Percentiles rank a stretch among this genome's conserved stretches.
Conservation (phyloP, 495 filamentous ascomycete species). For the Annulohypoxylon bovei region DNA sequence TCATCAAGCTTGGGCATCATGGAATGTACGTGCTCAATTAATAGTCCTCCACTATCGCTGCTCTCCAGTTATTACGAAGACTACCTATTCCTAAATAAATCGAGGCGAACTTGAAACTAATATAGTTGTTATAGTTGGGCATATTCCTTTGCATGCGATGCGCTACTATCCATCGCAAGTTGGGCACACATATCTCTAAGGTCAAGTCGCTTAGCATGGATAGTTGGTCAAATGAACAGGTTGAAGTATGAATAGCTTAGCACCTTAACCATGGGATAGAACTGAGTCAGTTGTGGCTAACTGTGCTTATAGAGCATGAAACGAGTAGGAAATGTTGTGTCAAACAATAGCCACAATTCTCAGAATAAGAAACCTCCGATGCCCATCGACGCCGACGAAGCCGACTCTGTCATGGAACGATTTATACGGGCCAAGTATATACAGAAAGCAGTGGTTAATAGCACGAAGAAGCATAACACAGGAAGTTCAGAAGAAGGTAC, state of each 20-base stretch:
- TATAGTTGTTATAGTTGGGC: conserved; percentile 71
- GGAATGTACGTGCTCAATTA: conserved; percentile 77
- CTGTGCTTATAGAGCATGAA: conserved; percentile 78
- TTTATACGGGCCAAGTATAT: conserved; percentile 96
- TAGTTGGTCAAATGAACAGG: conserved; percentile 92
- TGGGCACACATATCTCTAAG: conserved; percentile 97
- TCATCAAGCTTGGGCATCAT: conserved; percentile 91
- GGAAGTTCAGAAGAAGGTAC: conserved; percentile 62
- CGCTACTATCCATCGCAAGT: conserved; percentile 92
- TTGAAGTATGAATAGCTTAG: conserved; percentile 72
- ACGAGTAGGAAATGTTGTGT: conserved; percentile 82
- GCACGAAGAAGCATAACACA: conserved; percentile 53
- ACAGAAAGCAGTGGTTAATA: conserved; percentile 49
- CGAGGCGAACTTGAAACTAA: conserved; percentile 21
- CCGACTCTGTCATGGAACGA: conserved; percentile 90
- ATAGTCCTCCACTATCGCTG: conserved; percentile 3
- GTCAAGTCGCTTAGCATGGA: conserved; percentile 99
- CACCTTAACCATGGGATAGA: background rate
- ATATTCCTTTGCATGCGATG: conserved; percentile 98
- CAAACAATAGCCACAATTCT: conserved; percentile 90
- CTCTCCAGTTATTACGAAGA: background rate
- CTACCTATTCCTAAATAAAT: conserved; percentile 8
- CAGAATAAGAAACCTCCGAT: conserved; percentile 80
- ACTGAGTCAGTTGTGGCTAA: conserved; percentile 36
- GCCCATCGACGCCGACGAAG: conserved; percentile 89